These are phyloP conservation scores for Phytopythium delawarense DNA, from an alignment of 352 stramenopile species.

Conservation along the genomic window DNA sequence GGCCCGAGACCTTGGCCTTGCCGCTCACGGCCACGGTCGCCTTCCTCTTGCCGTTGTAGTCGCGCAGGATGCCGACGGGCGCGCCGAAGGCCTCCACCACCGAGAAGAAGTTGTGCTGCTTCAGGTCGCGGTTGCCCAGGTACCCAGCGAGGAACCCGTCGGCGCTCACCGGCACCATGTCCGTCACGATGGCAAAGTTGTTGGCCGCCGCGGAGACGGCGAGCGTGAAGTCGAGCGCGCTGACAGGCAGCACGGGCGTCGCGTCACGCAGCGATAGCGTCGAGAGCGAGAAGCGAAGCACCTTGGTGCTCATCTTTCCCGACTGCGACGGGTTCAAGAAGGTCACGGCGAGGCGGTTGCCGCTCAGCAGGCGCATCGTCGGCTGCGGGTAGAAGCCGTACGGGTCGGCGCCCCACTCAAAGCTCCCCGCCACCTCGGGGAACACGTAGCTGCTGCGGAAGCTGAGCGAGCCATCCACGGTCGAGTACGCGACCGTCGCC, in stretches of 20 bases:
- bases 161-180: constrained; percentile 32
- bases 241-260: constrained; percentile 44
- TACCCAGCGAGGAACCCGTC: constrained; percentile 47
- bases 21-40: constrained; percentile 26
- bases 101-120: constrained; percentile 34
- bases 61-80: constrained; percentile 43
- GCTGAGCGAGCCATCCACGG: constrained; percentile 15
- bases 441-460: constrained; percentile 53
- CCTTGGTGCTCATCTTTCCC: constrained; percentile 39
- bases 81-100: constrained; percentile 41
- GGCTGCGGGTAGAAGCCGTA: constrained; percentile 41
- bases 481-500: constrained; percentile 24
- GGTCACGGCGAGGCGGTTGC: constrained; percentile 52
- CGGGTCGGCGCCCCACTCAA: constrained; percentile 26
- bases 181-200: constrained; percentile 30
- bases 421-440: constrained; percentile 31
- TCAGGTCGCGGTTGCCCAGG: constrained; percentile 29
- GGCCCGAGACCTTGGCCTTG: constrained; percentile 26
- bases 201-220: constrained; percentile 5
- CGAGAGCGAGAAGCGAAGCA: constrained; percentile 40
- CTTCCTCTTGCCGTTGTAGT: constrained; percentile 23
- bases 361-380: constrained; percentile 31
- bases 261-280: constrained; percentile 41
- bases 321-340: constrained; percentile 54
- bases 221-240: constrained; percentile 28